phyloP scores from a whole-genome alignment of 441 rosid species.

The Euphorbia corollata region DNA sequence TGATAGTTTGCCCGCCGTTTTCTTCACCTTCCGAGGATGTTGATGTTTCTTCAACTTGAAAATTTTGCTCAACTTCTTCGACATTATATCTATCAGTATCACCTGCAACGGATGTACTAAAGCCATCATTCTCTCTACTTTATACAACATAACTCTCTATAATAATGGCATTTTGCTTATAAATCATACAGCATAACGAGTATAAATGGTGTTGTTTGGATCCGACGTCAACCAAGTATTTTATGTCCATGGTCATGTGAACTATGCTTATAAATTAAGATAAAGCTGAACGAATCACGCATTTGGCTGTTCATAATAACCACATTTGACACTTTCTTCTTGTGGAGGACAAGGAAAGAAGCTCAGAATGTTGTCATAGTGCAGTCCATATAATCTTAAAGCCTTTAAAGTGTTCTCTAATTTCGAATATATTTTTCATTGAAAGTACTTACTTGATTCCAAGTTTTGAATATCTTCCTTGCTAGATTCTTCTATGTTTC shows the following conservation, averaged over 20 bases:
- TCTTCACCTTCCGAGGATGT: conserved; percentile 21
- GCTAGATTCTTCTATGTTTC: conserved; percentile 22
- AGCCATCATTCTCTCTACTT: not conserved
- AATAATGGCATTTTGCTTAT: not conserved
- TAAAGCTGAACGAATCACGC: conserved; percentile 3
- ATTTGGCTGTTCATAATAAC: not conserved
- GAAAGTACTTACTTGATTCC: conserved; percentile 22
- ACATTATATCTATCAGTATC: not conserved
- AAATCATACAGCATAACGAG: not conserved
- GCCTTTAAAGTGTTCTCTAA: not conserved
- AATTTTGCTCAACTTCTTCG: conserved; percentile 15
- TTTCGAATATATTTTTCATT: not conserved
- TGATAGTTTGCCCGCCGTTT: conserved; percentile 1
- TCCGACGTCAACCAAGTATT: not conserved
- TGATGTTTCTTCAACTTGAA: conserved; percentile 14
- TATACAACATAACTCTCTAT: not conserved
- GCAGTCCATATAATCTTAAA: not conserved
- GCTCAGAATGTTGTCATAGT: not conserved
- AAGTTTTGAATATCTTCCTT: conserved; percentile 14
- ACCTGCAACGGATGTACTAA: conserved; percentile 23
- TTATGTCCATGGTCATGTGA: not conserved
- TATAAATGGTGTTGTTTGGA: not conserved
- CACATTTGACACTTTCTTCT: conserved; percentile 3
- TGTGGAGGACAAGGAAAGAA: not conserved
- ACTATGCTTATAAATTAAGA: not conserved